Conservation (phyloP, 2,329 filamentous ascomycete genomes). For the Dryadomyces quercus-mongolicae region DNA sequence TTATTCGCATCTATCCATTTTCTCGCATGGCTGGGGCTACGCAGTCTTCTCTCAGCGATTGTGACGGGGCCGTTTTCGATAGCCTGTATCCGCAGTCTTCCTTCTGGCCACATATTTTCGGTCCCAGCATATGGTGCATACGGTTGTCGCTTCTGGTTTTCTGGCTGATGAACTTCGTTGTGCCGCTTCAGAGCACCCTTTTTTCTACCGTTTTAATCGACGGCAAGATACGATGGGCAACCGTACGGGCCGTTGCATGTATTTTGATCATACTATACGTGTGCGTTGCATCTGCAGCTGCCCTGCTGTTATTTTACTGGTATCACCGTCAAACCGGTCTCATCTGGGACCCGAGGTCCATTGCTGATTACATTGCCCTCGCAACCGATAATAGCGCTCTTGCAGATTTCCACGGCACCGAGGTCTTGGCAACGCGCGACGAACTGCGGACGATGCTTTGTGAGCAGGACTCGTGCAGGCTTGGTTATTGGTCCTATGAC, state of each 20-base stretch:
- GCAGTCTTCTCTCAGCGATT: constrained; percentile 37
- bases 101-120: constrained; percentile 39
- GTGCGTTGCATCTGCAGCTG: constrained; percentile 45
- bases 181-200: constrained; percentile 68
- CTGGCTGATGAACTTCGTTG: constrained; percentile 68
- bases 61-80: constrained; percentile 55
- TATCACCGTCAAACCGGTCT: constrained; percentile 56
- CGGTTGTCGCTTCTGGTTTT: constrained; percentile 54
- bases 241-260: constrained; percentile 70
- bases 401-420: constrained; percentile 56
- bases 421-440: constrained; percentile 40
- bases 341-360: constrained; percentile 71
- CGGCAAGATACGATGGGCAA: constrained; percentile 61
- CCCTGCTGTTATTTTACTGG: constrained; percentile 54
- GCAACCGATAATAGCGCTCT: constrained; percentile 71
- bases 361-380: constrained; percentile 70
- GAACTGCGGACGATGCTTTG: constrained; percentile 41
- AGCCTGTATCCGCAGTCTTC: constrained; percentile 60
- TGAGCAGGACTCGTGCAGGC: constrained; percentile 50
- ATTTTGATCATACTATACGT: constrained; percentile 62
- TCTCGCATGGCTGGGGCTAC: constrained; percentile 52
- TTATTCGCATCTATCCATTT: constrained; percentile 70
- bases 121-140: constrained; percentile 50
- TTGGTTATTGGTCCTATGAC: constrained; percentile 78
- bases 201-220: constrained; percentile 53